These are phyloP conservation scores for Gossypium sturtianum DNA, from an alignment of 345 rosid genomes.

Conservation along the genomic window DNA sequence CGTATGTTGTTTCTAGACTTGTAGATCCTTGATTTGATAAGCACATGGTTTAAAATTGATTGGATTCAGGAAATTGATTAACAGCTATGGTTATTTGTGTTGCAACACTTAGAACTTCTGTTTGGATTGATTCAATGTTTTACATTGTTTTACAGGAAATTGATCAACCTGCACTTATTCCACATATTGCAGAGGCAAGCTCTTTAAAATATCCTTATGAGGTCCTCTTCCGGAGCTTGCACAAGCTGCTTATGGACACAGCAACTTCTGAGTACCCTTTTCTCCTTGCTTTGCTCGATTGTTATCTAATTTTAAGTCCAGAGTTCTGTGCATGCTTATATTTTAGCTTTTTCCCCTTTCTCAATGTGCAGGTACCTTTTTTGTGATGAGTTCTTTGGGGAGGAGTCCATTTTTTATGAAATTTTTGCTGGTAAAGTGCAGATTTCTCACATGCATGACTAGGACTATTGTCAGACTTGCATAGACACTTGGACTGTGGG, in stretches of 20 bases:
- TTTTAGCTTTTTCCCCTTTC: neutral
- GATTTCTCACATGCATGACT: neutral
- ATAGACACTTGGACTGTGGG: neutral
- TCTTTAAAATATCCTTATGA: slow-evolving; percentile 89
- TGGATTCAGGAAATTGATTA: slow-evolving; percentile 77
- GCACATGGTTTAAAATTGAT: slow-evolving; percentile 4
- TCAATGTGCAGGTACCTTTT: slow-evolving; percentile 69
- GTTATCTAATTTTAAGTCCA: slow-evolving; percentile 3
- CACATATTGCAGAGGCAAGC: slow-evolving; percentile 98
- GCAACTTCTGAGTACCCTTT: slow-evolving; percentile 93
- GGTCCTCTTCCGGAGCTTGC: slow-evolving; percentile 93
- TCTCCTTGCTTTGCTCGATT: slow-evolving; percentile 12
- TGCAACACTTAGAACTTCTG: neutral
- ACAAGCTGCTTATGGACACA: slow-evolving; percentile 96
- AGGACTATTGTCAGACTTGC: neutral
- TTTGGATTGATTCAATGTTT: slow-evolving; percentile 11
- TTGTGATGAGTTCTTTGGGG: slow-evolving; percentile 95
- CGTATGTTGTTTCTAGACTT: neutral
- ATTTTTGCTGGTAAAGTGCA: slow-evolving; percentile 67
- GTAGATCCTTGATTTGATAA: slow-evolving; percentile 7
- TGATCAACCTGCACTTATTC: slow-evolving; percentile 96
- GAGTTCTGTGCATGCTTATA: neutral
- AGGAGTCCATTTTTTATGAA: slow-evolving; percentile 80
- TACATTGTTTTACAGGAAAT: slow-evolving; percentile 59
- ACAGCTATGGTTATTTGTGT: neutral